phyloP scores from a whole-genome alignment of 805 yeast genomes.

The Schizosaccharomyces octosporus region DNA sequence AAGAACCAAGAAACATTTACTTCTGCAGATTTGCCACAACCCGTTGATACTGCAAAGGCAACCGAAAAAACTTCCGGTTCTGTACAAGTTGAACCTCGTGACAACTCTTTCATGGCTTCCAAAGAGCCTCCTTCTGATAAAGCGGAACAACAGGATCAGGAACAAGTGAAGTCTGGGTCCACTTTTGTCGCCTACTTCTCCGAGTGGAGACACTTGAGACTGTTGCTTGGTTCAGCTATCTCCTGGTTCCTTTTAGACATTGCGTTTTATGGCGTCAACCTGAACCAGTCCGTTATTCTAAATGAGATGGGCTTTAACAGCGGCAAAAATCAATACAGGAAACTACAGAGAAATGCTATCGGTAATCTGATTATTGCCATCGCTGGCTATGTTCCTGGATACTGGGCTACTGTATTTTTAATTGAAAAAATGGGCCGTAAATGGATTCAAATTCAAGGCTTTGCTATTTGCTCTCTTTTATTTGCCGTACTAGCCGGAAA shows the following conservation, averaged over 20 bases:
- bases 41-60: not conserved
- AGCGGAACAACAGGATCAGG: not conserved
- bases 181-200: conserved; percentile 48
- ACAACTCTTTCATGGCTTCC: not conserved
- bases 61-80: not conserved
- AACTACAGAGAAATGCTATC: conserved; percentile 54
- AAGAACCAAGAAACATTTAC: not conserved
- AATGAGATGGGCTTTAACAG: conserved; percentile 67
- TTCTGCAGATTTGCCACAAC: not conserved
- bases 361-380: conserved; percentile 81
- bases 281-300: conserved; percentile 58
- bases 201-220: conserved; percentile 72
- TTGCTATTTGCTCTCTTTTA: conserved; percentile 40
- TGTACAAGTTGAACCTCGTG: not conserved
- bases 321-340: conserved; percentile 39
- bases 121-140: not conserved
- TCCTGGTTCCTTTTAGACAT: conserved; percentile 80
- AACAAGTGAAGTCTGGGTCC: not conserved
- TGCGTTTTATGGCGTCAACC: conserved; percentile 72
- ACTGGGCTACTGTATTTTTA: conserved; percentile 65
- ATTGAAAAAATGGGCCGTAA: conserved; percentile 66
- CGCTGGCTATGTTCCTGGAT: conserved; percentile 91
- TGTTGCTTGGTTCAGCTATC: conserved; percentile 70
- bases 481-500: conserved; percentile 69
- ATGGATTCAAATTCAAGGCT: conserved; percentile 57